These are phyloP conservation scores for Backusella tuberculispora DNA, from an alignment of 192 early-diverging fungal genomes.

Conservation along the genomic window DNA sequence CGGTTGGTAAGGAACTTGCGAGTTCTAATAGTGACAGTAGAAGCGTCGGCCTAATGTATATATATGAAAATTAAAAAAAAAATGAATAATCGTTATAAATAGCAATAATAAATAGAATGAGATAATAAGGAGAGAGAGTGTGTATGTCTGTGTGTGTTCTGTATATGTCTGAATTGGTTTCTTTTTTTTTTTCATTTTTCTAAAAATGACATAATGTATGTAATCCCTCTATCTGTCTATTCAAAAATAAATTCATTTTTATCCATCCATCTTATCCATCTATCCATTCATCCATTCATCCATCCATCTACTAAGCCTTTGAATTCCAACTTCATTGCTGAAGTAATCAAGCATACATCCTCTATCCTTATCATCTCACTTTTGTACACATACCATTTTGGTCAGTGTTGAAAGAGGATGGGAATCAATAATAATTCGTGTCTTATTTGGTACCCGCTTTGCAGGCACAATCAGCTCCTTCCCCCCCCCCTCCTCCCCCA, in stretches of 20 bases:
- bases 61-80: too few species aligned
- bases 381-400: slow-evolving; percentile 18
- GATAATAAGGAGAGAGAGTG: background rate
- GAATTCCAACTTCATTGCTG: background rate
- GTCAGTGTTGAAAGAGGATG: slow-evolving; percentile 22
- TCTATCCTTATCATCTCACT: background rate
- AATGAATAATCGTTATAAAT: background rate
- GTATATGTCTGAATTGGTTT: background rate
- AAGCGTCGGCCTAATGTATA: slow-evolving; percentile 75
- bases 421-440: background rate
- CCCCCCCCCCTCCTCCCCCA: background rate
- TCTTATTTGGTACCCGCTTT: background rate
- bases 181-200: background rate
- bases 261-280: slow-evolving; percentile 19
- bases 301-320: background rate
- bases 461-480: background rate
- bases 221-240: background rate
- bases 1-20: slow-evolving; percentile 99
- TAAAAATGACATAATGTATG: background rate
- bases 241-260: background rate
- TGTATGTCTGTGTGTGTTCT: too few species aligned
- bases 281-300: slow-evolving; percentile 7
- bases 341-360: background rate
- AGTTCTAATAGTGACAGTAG: slow-evolving; percentile 93
- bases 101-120: slow-evolving; percentile 6